phyloP scores from a whole-genome alignment of 805 yeast genomes.

The Ogataea dorogensis region DNA sequence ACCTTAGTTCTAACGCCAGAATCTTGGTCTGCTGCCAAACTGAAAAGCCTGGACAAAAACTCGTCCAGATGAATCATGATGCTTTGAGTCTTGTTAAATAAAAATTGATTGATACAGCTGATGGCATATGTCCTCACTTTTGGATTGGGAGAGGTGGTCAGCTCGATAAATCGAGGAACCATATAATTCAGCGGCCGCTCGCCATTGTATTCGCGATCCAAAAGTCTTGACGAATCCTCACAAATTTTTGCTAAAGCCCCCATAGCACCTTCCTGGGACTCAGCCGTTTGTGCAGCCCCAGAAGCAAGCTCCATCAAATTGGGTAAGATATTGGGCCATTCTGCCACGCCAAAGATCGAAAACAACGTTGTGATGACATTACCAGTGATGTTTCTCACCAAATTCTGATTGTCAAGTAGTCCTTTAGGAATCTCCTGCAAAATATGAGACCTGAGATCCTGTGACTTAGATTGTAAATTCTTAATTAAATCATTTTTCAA shows the following conservation, averaged over 20 bases:
- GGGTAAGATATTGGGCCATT: constrained; percentile 76
- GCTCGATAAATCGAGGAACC: constrained; percentile 60
- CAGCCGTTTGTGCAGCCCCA: constrained; percentile 40
- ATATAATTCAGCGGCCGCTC: constrained; percentile 66
- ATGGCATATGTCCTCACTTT: constrained; percentile 61
- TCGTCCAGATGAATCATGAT: constrained; percentile 63
- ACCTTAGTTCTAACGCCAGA: constrained; percentile 67
- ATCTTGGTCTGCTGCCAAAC: constrained; percentile 61
- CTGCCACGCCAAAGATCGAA: constrained; percentile 57
- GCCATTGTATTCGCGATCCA: constrained; percentile 66
- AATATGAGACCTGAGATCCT: constrained; percentile 34
- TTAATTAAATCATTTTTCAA: constrained; percentile 72
- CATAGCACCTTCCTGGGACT: constrained; percentile 70
- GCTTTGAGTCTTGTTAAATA: constrained; percentile 66
- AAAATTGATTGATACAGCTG: constrained; percentile 72
- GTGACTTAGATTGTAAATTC: constrained; percentile 31
- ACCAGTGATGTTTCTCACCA: constrained; percentile 86
- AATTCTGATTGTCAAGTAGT: constrained; percentile 49
- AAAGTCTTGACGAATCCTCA: constrained; percentile 72
- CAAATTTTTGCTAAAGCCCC: constrained; percentile 83
- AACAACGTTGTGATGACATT: constrained; percentile 84
- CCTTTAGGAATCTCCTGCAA: constrained; percentile 42
- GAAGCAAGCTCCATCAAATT: constrained; percentile 62
- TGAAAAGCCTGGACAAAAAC: constrained; percentile 62
- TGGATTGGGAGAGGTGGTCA: constrained; percentile 42